Conservation (phyloP, 371 early-diverging fungal genomes). For the Mortierella polycephala region DNA sequence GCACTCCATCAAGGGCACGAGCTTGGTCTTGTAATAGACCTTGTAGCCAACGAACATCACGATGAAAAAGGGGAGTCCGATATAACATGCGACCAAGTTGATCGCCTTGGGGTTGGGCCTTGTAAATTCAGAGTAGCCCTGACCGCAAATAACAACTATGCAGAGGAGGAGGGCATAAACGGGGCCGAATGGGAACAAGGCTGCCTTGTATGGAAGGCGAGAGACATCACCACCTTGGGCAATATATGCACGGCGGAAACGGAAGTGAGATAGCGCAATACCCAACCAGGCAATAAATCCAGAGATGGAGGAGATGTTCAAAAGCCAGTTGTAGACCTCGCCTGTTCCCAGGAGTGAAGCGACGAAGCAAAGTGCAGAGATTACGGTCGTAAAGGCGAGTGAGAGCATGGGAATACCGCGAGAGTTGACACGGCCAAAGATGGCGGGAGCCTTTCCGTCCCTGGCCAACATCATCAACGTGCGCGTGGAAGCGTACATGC, state of each 20-base stretch:
- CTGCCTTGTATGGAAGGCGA: slow-evolving; percentile 79
- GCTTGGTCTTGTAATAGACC: slow-evolving; percentile 52
- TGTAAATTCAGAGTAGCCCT: slow-evolving; percentile 60
- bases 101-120: slow-evolving; percentile 50
- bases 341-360: slow-evolving; percentile 43
- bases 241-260: slow-evolving; percentile 84
- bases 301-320: slow-evolving; percentile 77
- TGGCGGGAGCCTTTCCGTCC: slow-evolving; percentile 63
- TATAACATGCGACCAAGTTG: slow-evolving; percentile 61
- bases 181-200: slow-evolving; percentile 78
- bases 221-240: slow-evolving; percentile 64
- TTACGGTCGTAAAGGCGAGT: slow-evolving; percentile 64
- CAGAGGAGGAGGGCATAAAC: slow-evolving; percentile 72
- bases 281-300: slow-evolving; percentile 87
- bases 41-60: slow-evolving; percentile 67
- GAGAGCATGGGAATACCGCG: slow-evolving; percentile 75
- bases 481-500: slow-evolving; percentile 66
- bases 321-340: slow-evolving; percentile 77
- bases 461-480: slow-evolving; percentile 59
- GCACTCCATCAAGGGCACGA: slow-evolving; percentile 51
- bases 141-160: slow-evolving; percentile 72
- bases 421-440: slow-evolving; percentile 67
- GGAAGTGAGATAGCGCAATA: slow-evolving; percentile 81
- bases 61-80: slow-evolving; percentile 65
- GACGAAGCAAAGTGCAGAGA: slow-evolving; percentile 73